phyloP scores from a whole-genome alignment of 495 filamentous ascomycete species.

The Usnea hakonensis region DNA sequence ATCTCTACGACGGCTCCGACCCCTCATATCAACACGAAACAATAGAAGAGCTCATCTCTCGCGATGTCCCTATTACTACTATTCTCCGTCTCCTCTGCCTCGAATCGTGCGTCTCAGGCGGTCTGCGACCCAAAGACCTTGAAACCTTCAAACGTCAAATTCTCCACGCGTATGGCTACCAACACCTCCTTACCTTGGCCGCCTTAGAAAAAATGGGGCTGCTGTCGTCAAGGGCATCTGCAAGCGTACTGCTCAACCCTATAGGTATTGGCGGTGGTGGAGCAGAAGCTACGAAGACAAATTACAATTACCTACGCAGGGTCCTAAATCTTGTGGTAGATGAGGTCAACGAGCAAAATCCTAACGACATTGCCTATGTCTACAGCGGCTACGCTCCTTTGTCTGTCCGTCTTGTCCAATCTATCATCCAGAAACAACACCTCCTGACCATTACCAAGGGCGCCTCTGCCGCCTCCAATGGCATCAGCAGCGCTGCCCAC shows the following conservation, averaged over 20 bases:
- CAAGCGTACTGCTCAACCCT: constrained; percentile 63
- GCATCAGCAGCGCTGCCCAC: constrained; percentile 54
- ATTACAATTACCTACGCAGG: constrained; percentile 81
- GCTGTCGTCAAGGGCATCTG: constrained; percentile 63
- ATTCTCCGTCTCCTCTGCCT: constrained; percentile 82
- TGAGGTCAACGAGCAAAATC: constrained; percentile 95
- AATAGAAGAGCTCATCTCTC: constrained; percentile 88
- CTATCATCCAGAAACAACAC: constrained; percentile 82
- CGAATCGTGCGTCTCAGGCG: constrained; percentile 82
- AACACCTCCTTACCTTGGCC: constrained; percentile 83
- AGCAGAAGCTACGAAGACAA: constrained; percentile 60
- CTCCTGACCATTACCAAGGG: constrained; percentile 48
- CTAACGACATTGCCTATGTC: constrained; percentile 91
- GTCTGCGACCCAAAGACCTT: constrained; percentile 76
- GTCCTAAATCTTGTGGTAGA: constrained; percentile 84
- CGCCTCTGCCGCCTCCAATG: constrained; percentile 39
- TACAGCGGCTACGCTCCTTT: constrained; percentile 96
- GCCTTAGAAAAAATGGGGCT: constrained; percentile 86
- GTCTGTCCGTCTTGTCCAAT: constrained; percentile 90
- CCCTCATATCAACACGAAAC: constrained; percentile 79
- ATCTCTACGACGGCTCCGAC: constrained; percentile 85
- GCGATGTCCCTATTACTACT: constrained; percentile 66
- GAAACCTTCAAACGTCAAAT: constrained; percentile 84
- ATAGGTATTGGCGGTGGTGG: constrained; percentile 48
- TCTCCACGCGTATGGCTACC: constrained; percentile 87